Evolutionary conservation across 2,329 filamentous ascomycete genomes (phyloP).

Genomic region (Ophiostoma sp.): DNA sequence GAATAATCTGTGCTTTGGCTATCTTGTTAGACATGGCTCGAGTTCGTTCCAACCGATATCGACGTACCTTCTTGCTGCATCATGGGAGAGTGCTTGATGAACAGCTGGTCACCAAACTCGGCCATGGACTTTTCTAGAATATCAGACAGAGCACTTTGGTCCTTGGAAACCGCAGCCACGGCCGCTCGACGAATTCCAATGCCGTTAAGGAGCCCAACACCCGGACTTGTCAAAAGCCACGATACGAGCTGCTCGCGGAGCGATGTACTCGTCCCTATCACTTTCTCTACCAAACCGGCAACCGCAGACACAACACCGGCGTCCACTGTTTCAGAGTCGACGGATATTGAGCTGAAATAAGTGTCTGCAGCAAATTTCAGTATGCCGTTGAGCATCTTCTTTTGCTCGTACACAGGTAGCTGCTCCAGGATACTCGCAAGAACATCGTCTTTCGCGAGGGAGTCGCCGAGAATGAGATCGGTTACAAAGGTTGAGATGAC

Average conservation of each 20-base stretch:
- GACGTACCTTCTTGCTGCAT: conserved; percentile 78
- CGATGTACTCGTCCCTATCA: conserved; percentile 45
- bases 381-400: conserved; percentile 37
- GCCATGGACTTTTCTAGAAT: conserved; percentile 63
- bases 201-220: conserved; percentile 56
- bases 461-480: conserved; percentile 32
- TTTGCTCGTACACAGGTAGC: conserved; percentile 41
- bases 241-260: conserved; percentile 51
- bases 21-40: conserved; percentile 24
- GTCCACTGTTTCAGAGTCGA: conserved; percentile 26
- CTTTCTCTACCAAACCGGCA: conserved; percentile 49
- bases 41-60: background rate
- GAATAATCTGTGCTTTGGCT: conserved; percentile 75
- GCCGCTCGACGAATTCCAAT: conserved; percentile 63
- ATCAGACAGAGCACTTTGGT: conserved; percentile 45
- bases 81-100: conserved; percentile 78
- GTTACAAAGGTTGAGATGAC: conserved; percentile 37
- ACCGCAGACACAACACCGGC: conserved; percentile 47
- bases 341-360: conserved; percentile 33
- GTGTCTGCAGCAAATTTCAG: conserved; percentile 44
- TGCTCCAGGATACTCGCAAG: conserved; percentile 34
- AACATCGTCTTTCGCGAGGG: conserved; percentile 23
- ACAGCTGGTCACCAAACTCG: conserved; percentile 79
- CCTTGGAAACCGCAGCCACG: conserved; percentile 48
- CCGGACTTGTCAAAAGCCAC: conserved; percentile 61